Evolutionary conservation across 352 stramenopile species (phyloP).

Genomic region (Synura sp.): DNA sequence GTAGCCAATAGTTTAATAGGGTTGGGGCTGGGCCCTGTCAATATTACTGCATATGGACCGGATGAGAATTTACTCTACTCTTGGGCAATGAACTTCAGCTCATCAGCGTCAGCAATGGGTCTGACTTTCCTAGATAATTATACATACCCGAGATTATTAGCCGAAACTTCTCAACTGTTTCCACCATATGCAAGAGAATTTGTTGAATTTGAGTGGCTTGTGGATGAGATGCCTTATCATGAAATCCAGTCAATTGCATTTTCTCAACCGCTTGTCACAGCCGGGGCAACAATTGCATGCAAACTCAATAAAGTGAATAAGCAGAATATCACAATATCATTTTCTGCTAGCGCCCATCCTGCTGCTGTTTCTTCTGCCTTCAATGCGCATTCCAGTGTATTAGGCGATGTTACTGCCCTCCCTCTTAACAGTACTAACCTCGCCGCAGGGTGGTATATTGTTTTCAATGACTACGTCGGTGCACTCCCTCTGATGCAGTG

Average conservation of each 20-base stretch:
- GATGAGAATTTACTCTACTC: slow-evolving; percentile 20
- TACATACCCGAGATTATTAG: not conserved
- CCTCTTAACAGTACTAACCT: too few species aligned
- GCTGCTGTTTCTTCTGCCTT: not conserved
- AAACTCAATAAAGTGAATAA: too few species aligned
- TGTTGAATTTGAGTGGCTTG: not conserved
- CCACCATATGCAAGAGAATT: not conserved
- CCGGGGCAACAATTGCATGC: not conserved
- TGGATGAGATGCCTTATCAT: not conserved
- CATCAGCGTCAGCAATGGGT: not conserved
- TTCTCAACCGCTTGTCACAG: not conserved
- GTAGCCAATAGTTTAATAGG: too few species aligned
- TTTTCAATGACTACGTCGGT: not conserved
- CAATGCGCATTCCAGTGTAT: not conserved
- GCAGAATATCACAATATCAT: too few species aligned
- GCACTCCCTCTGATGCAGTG: too few species aligned
- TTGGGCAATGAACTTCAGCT: not conserved
- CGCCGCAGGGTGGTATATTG: not conserved
- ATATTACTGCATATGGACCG: too few species aligned
- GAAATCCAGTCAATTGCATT: slow-evolving; percentile 5
- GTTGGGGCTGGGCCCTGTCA: too few species aligned
- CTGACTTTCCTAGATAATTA: not conserved
- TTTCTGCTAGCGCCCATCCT: too few species aligned
- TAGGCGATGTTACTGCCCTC: not conserved
- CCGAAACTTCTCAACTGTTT: not conserved